These are phyloP conservation scores for Lavandula angustifolia DNA, from an alignment of 257 asterid genomes.

Conservation along the genomic window DNA sequence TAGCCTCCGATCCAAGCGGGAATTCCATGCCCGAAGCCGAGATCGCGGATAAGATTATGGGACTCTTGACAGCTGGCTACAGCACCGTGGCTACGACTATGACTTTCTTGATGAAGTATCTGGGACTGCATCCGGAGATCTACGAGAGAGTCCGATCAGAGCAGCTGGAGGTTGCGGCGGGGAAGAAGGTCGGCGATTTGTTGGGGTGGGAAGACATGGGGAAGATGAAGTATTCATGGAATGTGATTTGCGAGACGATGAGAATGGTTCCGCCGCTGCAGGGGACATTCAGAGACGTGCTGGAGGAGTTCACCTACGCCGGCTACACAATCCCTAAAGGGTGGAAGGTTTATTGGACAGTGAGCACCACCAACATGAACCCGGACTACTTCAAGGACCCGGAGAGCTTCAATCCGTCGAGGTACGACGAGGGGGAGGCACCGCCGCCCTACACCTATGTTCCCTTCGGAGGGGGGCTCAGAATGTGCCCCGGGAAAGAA, in stretches of 20 bases:
- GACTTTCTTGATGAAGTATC: conserved; percentile 62
- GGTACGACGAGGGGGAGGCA: conserved; percentile 50
- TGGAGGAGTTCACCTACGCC: conserved; percentile 60
- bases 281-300: conserved; percentile 66
- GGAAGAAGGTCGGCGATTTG: conserved; percentile 51
- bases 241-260: conserved; percentile 68
- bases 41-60: conserved; percentile 72
- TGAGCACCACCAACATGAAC: conserved; percentile 58
- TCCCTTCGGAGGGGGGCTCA: conserved; percentile 80
- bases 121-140: conserved; percentile 52
- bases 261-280: conserved; percentile 75
- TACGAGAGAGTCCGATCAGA: conserved; percentile 59
- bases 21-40: conserved; percentile 54
- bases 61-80: conserved; percentile 64
- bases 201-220: conserved; percentile 69
- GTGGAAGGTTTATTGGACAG: conserved; percentile 87
- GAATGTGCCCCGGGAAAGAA: conserved; percentile 80
- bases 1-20: conserved; percentile 44
- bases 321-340: conserved; percentile 81
- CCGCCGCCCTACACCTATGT: conserved; percentile 54
- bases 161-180: conserved; percentile 57
- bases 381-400: conserved; percentile 57
- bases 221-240: conserved; percentile 75
- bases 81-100: conserved; percentile 70
- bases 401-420: conserved; percentile 57